These are phyloP conservation scores for Aspergillus sp. DNA, from an alignment of 2,329 filamentous ascomycete genomes.

Conservation along the genomic window DNA sequence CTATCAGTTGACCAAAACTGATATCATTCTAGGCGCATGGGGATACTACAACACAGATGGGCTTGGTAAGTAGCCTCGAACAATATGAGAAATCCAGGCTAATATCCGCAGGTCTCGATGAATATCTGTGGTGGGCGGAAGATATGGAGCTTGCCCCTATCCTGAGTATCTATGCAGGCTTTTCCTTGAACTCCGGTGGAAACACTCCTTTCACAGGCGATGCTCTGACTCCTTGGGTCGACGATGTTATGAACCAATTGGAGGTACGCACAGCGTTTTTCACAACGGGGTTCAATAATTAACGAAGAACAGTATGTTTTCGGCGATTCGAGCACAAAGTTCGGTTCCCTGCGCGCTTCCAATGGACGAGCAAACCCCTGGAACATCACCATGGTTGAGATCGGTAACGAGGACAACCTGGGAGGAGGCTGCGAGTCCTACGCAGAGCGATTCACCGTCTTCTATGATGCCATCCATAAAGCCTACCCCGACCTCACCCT, in stretches of 20 bases:
- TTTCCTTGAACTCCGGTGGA: constrained; percentile 49
- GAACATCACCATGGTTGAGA: constrained; percentile 54
- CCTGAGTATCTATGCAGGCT: constrained; percentile 53
- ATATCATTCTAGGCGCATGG: constrained; percentile 37
- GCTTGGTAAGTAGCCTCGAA: constrained; percentile 35
- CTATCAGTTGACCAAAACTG: too few relatives aligned
- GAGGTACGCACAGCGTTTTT: constrained; percentile 31
- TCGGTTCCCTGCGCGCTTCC: constrained; percentile 52
- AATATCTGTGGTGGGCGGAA: constrained; percentile 56
- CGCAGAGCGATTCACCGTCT: constrained; percentile 51
- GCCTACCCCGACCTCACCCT: constrained; percentile 53
- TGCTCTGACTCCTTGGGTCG: constrained; percentile 51
- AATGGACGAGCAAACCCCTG: constrained; percentile 58
- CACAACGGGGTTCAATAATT: not conserved
- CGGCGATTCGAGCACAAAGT: constrained; percentile 49
- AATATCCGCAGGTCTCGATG: constrained; percentile 38
- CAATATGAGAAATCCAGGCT: not conserved
- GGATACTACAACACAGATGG: constrained; percentile 56
- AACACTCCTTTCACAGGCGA: constrained; percentile 43
- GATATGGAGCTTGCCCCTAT: constrained; percentile 54
- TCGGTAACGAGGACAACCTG: constrained; percentile 63
- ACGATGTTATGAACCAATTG: constrained; percentile 57
- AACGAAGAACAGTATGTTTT: constrained; percentile 44
- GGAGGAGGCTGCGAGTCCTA: constrained; percentile 45
- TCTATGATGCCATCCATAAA: constrained; percentile 52